phyloP scores from a whole-genome alignment of 352 stramenopile species.

The Pelagophyceae sp. region DNA sequence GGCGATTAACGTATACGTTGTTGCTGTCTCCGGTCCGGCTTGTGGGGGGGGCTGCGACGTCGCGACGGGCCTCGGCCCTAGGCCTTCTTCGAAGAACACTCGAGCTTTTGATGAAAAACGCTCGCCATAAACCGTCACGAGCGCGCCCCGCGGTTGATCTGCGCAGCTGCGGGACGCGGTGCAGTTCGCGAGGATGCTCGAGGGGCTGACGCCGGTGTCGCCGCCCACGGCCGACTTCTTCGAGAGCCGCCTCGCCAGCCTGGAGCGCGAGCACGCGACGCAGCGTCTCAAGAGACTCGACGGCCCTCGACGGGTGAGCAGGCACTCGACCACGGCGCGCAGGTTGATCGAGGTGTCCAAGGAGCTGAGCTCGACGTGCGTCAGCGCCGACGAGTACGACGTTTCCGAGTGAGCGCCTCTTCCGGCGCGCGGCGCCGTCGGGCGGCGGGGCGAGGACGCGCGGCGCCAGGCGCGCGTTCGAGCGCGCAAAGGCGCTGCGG shows the following conservation, averaged over 20 bases:
- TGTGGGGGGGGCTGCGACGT: no score
- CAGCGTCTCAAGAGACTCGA: background rate
- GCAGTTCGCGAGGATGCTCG: no score
- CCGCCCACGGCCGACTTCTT: background rate
- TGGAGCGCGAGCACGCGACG: background rate
- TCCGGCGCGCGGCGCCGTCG: background rate
- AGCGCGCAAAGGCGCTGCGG: background rate
- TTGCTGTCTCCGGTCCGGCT: no score
- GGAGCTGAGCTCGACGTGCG: background rate
- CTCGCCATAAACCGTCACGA: no score
- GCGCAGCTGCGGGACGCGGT: no score
- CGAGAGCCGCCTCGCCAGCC: background rate
- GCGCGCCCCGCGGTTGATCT: no score
- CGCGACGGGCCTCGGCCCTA: no score
- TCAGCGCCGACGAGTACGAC: background rate
- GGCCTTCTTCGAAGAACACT: no score
- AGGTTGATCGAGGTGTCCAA: background rate
- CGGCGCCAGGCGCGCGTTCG: background rate
- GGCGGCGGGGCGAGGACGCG: background rate
- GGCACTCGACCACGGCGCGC: background rate
- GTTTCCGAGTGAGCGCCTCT: background rate
- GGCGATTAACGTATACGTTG: no score
- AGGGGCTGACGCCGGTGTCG: no score
- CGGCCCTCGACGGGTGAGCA: background rate
- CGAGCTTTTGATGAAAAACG: no score